Percentiles rank a stretch among this genome's conserved stretches.
phyloP scores from a whole-genome alignment of 305 asterid genomes.

The Fraxinus nigra region DNA sequence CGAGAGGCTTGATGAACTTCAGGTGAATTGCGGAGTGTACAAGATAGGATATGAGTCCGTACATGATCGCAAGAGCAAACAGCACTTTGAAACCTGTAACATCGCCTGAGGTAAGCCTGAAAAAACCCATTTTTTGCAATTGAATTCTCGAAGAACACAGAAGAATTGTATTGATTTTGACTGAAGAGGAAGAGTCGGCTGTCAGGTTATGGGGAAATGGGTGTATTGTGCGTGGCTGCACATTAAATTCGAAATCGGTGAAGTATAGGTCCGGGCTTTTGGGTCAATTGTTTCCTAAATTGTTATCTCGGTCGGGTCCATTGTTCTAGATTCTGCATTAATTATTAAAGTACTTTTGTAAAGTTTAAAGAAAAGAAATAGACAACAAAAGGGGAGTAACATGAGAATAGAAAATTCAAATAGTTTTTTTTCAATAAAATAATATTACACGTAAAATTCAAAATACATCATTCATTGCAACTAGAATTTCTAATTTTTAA shows the following conservation, averaged over 20 bases:
- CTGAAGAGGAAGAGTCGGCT: background rate
- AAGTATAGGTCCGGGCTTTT: too few species aligned
- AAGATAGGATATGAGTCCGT: conserved; percentile 50
- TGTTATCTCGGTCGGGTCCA: too few species aligned
- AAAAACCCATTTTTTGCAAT: conserved; percentile 39
- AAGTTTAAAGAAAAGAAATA: background rate
- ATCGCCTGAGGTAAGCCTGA: conserved; percentile 60
- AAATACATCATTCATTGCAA: too few species aligned
- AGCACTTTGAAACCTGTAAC: conserved; percentile 67
- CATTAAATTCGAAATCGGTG: too few species aligned
- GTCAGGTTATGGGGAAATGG: background rate
- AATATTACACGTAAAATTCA: too few species aligned
- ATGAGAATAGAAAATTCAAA: too few species aligned
- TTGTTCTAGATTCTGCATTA: background rate
- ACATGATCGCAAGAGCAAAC: conserved; percentile 46
- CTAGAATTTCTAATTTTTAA: too few species aligned
- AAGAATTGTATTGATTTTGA: background rate
- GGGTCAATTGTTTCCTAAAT: too few species aligned
- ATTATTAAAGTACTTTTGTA: background rate
- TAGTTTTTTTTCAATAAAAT: too few species aligned
- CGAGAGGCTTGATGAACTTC: conserved; percentile 82
- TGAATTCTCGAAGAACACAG: background rate
- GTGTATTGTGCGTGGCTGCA: background rate
- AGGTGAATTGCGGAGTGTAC: conserved; percentile 57
- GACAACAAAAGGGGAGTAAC: background rate